Conservation (phyloP, 2,329 filamentous ascomycete genomes). For the Claviceps purpurea region DNA sequence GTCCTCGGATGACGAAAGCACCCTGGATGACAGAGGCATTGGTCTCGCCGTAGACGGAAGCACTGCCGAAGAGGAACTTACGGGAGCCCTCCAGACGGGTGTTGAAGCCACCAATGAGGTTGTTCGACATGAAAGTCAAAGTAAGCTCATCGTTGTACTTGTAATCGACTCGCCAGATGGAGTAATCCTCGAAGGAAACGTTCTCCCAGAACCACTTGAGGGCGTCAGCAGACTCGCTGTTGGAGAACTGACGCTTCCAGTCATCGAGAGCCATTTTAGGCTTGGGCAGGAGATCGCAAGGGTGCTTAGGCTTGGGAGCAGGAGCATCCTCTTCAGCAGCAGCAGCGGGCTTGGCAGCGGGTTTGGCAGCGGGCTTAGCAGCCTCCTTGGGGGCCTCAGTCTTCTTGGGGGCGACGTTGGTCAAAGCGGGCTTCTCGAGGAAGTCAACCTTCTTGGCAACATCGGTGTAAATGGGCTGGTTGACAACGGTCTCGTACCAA, state of each 20-base stretch:
- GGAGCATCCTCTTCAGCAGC: slow-evolving; percentile 28
- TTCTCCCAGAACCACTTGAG: slow-evolving; percentile 99
- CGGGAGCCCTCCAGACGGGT: slow-evolving; percentile 90
- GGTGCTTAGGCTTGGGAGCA: slow-evolving; percentile 90
- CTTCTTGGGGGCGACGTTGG: slow-evolving; percentile 64
- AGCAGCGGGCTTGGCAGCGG: slow-evolving; percentile 14
- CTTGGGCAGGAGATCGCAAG: slow-evolving; percentile 70
- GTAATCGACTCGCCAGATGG: slow-evolving; percentile 87
- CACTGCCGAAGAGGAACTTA: slow-evolving; percentile 92
- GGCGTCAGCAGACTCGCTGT: slow-evolving; percentile 74
- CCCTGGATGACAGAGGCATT: slow-evolving; percentile 86
- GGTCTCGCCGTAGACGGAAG: slow-evolving; percentile 77
- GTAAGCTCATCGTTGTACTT: slow-evolving; percentile 99
- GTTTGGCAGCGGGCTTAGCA: slow-evolving; percentile 43
- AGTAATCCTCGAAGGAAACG: slow-evolving; percentile 88
- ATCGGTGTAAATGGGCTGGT: slow-evolving; percentile 80
- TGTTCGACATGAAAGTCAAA: slow-evolving; percentile 96
- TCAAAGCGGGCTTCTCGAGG: slow-evolving; percentile 67
- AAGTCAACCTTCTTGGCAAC: slow-evolving; percentile 64
- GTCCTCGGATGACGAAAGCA: slow-evolving; percentile 88
- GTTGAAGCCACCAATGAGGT: slow-evolving; percentile 97
- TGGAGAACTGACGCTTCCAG: slow-evolving; percentile 98
- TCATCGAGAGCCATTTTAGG: slow-evolving; percentile 79
- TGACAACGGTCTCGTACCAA: slow-evolving; percentile 90
- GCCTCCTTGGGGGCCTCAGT: slow-evolving; percentile 51